A percentile compares a stretch with the other conserved stretches of the same genome.
These are phyloP conservation scores for Neonectria neomacrospora DNA, from an alignment of 2,329 filamentous ascomycete genomes.

Conservation along the genomic window DNA sequence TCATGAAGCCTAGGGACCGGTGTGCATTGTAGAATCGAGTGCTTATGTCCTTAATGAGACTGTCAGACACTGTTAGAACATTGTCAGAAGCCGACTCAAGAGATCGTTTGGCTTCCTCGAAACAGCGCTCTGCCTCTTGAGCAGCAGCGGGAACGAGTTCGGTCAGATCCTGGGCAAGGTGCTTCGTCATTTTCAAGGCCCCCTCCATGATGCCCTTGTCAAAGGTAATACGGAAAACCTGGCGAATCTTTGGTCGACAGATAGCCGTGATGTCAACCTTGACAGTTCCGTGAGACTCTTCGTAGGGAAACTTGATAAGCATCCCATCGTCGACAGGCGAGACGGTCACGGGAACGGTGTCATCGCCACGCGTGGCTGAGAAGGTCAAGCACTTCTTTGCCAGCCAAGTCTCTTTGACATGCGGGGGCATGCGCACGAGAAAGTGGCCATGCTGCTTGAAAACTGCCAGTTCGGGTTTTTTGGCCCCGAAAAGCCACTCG, in stretches of 20 bases:
- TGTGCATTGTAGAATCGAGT: slow-evolving; percentile 37
- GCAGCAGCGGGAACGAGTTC: slow-evolving; percentile 54
- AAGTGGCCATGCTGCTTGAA: slow-evolving; percentile 60
- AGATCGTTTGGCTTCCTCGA: slow-evolving; percentile 50
- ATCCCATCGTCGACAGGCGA: slow-evolving; percentile 62
- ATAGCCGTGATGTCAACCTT: slow-evolving; percentile 68
- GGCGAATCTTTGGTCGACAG: slow-evolving; percentile 69
- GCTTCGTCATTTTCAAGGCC: slow-evolving; percentile 57
- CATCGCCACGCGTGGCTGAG: slow-evolving; percentile 61
- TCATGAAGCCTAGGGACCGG: slow-evolving; percentile 38
- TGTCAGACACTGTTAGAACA: slow-evolving; percentile 45
- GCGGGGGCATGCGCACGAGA: slow-evolving; percentile 62
- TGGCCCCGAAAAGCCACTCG: slow-evolving; percentile 50
- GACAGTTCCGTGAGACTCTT: slow-evolving; percentile 67
- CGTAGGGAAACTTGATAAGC: slow-evolving; percentile 61
- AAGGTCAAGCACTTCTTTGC: slow-evolving; percentile 67
- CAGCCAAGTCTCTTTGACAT: slow-evolving; percentile 65
- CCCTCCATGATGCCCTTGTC: slow-evolving; percentile 60
- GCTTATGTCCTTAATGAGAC: slow-evolving; percentile 39
- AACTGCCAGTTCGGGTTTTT: slow-evolving; percentile 46
- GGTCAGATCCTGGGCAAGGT: slow-evolving; percentile 56
- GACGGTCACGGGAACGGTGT: slow-evolving; percentile 60
- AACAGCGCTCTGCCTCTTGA: slow-evolving; percentile 52
- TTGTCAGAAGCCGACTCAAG: slow-evolving; percentile 47
- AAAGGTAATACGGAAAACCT: slow-evolving; percentile 70